Percentiles rank a stretch among this genome's conserved stretches.
phyloP scores from a whole-genome alignment of 805 yeast genomes.

The Cyberlindnera lachancei region DNA sequence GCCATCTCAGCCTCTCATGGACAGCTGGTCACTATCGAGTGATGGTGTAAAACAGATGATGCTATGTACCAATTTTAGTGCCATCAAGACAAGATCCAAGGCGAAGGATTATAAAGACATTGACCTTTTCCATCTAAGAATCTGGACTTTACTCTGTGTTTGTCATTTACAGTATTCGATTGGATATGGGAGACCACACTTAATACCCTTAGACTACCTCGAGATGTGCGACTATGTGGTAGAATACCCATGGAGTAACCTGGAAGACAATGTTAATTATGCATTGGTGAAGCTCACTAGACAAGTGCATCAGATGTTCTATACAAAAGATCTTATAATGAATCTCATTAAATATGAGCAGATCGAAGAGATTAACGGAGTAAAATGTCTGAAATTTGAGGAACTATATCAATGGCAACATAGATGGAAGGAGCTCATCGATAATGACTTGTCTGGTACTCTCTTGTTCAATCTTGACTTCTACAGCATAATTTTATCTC shows the following conservation, averaged over 20 bases:
- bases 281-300: constrained; percentile 39
- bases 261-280: constrained; percentile 48
- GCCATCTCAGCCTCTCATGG: constrained; percentile 43
- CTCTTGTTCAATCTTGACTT: constrained; percentile 41
- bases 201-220: constrained; percentile 31
- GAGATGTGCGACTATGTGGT: constrained; percentile 36
- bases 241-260: constrained; percentile 40
- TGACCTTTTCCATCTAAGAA: constrained; percentile 47
- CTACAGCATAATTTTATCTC: constrained; percentile 34
- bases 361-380: constrained; percentile 9
- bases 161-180: constrained; percentile 45
- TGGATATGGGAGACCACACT: constrained; percentile 40
- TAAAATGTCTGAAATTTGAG: constrained; percentile 14
- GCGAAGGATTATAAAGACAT: constrained; percentile 23
- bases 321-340: constrained; percentile 16
- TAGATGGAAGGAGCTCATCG: constrained; percentile 37
- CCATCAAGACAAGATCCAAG: constrained; percentile 30
- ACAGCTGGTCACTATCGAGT: constrained; percentile 45
- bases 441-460: constrained; percentile 41
- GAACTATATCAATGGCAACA: constrained; percentile 34
- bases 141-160: constrained; percentile 44
- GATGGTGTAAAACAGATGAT: constrained; percentile 44
- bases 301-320: constrained; percentile 19
- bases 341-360: constrained; percentile 17
- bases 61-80: constrained; percentile 37